phyloP scores from a whole-genome alignment of 768 basidiomycete genomes.

The Lactifluus rugatus region DNA sequence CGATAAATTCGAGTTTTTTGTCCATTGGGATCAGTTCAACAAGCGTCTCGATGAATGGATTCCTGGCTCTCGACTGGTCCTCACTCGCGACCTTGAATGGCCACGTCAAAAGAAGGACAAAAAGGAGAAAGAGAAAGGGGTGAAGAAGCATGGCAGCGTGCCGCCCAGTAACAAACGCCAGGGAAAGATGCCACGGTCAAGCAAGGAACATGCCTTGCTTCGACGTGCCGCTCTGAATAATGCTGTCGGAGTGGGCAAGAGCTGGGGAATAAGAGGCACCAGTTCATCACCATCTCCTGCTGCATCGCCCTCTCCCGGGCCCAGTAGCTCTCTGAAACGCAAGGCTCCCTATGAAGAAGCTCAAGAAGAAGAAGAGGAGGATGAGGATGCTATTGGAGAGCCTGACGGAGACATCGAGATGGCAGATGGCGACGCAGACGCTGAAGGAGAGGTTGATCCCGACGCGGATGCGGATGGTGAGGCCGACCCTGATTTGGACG shows the following conservation, averaged over 20 bases:
- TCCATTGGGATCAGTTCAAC: slow-evolving; percentile 99
- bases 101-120: slow-evolving; percentile 80
- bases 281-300: slow-evolving; percentile 22
- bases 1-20: slow-evolving; percentile 88
- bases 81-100: slow-evolving; percentile 87
- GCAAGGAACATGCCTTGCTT: slow-evolving; percentile 19
- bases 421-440: slow-evolving; percentile 51
- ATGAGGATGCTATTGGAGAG: slow-evolving; percentile 27
- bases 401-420: slow-evolving; percentile 25
- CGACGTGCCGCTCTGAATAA: slow-evolving; percentile 35
- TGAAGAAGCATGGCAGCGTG: slow-evolving; percentile 43
- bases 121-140: slow-evolving; percentile 36
- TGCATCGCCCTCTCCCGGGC: slow-evolving; percentile 49
- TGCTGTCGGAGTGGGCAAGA: slow-evolving; percentile 19
- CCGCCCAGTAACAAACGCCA: slow-evolving; percentile 17
- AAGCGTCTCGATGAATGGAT: slow-evolving; percentile 99
- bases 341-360: slow-evolving; percentile 54
- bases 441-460: slow-evolving; percentile 34
- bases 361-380: slow-evolving; percentile 52
- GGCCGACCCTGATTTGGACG: slow-evolving; percentile 20
- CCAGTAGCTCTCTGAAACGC: slow-evolving; percentile 52
- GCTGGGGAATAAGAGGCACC: slow-evolving; percentile 22
- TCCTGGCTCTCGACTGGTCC: slow-evolving; percentile 72
- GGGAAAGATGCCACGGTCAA: slow-evolving; percentile 21
- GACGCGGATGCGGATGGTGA: slow-evolving; percentile 34